phyloP scores from a whole-genome alignment of 129 eudicot species.

The Apium graveolens region DNA sequence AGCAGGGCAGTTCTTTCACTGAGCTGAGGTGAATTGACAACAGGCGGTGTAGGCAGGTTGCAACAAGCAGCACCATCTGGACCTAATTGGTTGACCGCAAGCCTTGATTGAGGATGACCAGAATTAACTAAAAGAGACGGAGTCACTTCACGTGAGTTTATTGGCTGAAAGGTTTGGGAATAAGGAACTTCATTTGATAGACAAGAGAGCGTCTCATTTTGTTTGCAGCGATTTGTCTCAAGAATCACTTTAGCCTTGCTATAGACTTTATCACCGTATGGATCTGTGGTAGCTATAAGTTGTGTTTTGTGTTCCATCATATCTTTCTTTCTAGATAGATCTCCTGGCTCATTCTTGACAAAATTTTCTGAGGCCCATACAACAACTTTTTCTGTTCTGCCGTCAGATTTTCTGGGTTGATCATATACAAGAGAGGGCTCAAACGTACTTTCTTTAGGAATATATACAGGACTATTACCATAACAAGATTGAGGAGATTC shows the following conservation, averaged over 20 bases:
- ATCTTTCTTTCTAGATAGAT: slow-evolving; percentile 35
- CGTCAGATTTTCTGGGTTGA: slow-evolving; percentile 44
- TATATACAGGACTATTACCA: slow-evolving; percentile 23
- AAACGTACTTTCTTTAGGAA: slow-evolving; percentile 31
- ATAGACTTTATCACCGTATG: slow-evolving; percentile 12
- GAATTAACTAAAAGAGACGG: slow-evolving; percentile 23
- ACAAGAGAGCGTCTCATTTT: slow-evolving; percentile 20
- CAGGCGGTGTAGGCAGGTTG: slow-evolving; percentile 1
- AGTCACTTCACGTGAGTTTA: slow-evolving; percentile 28
- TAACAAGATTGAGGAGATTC: slow-evolving; percentile 52
- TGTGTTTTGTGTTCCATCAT: slow-evolving; percentile 27
- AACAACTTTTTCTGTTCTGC: slow-evolving; percentile 53
- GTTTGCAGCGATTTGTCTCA: slow-evolving; percentile 21
- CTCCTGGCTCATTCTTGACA: slow-evolving; percentile 31
- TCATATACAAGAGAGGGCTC: slow-evolving; percentile 35
- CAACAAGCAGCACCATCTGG: slow-evolving; percentile 9
- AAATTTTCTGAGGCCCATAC: slow-evolving; percentile 11
- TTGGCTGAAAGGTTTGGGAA: slow-evolving; percentile 27
- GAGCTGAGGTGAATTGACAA: slow-evolving; percentile 18
- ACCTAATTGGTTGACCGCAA: slow-evolving; percentile 16
- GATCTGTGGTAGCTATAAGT: slow-evolving; percentile 30
- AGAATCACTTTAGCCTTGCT: slow-evolving; percentile 24
- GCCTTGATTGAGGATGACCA: slow-evolving; percentile 16
- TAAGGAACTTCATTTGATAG: slow-evolving; percentile 31
- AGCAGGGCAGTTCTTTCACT: slow-evolving; percentile 13